Percentiles rank a stretch among this genome's conserved stretches.
Conservation (phyloP, 2,329 filamentous ascomycete genomes). For the Apiospora malaysiana region DNA sequence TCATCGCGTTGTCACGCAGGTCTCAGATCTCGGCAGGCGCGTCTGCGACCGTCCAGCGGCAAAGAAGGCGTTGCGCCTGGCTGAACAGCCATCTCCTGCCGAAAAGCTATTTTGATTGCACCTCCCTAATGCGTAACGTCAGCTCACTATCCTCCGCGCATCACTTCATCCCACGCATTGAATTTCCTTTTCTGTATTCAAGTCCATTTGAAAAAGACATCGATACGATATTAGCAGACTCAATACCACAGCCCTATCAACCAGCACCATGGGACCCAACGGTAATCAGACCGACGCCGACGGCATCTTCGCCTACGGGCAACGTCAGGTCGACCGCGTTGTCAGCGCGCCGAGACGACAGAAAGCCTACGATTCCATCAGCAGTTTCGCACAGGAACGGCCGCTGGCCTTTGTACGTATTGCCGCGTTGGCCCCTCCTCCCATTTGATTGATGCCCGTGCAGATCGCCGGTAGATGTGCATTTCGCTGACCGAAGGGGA, state of each 20-base stretch:
- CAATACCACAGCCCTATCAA: background rate
- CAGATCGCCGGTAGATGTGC: too few species aligned
- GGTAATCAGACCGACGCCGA: constrained; percentile 37
- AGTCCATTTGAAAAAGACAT: too few species aligned
- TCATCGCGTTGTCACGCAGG: constrained; percentile 10
- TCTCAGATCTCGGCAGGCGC: background rate
- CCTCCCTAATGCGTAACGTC: background rate
- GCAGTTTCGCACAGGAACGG: constrained; percentile 64
- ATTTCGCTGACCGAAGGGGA: too few species aligned
- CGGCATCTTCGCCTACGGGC: constrained; percentile 47
- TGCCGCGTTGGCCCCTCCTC: too few species aligned
- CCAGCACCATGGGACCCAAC: constrained; percentile 27
- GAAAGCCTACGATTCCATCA: constrained; percentile 57
- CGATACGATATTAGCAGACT: background rate
- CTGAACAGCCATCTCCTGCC: background rate
- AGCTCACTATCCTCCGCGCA: background rate
- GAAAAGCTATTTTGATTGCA: constrained; percentile 13
- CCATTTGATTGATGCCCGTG: too few species aligned
- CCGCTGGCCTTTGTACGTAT: constrained; percentile 71
- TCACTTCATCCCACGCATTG: background rate
- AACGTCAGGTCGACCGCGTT: constrained; percentile 53
- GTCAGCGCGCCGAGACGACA: constrained; percentile 67
- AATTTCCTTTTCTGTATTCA: too few species aligned
- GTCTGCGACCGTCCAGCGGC: background rate
- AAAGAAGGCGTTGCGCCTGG: constrained; percentile 9